Conservation (phyloP, 257 asterid species). For the Eucommia ulmoides region DNA sequence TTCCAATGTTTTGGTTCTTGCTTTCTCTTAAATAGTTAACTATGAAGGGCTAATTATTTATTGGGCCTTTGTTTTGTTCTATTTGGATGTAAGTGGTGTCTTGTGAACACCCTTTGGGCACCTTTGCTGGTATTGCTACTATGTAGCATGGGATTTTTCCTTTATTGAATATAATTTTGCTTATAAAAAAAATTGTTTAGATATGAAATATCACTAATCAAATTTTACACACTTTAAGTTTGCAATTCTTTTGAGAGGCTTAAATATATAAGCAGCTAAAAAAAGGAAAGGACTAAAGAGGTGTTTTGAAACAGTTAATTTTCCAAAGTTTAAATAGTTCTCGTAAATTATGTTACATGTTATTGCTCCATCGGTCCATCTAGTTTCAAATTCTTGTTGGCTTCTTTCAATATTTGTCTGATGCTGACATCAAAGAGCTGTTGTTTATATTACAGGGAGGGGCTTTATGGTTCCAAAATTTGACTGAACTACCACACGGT, state of each 20-base stretch:
- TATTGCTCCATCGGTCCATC: background rate
- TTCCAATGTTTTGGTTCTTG: too few relatives aligned
- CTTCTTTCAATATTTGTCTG: background rate
- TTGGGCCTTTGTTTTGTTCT: too few relatives aligned
- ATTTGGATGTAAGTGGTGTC: too few relatives aligned
- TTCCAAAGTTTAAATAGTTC: background rate
- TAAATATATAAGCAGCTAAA: background rate
- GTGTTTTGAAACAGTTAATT: too few relatives aligned
- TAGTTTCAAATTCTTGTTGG: conserved; percentile 2
- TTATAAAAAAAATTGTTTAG: too few relatives aligned
- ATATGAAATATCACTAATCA: too few relatives aligned
- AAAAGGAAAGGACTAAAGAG: background rate
- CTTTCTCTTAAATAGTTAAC: too few relatives aligned
- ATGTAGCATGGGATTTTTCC: too few relatives aligned
- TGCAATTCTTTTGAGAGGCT: background rate
- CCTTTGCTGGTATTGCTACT: too few relatives aligned
- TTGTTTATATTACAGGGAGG: conserved; percentile 59
- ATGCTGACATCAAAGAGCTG: conserved; percentile 9
- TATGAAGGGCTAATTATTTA: too few relatives aligned
- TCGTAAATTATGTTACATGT: background rate
- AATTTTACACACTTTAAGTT: background rate
- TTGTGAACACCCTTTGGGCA: too few relatives aligned
- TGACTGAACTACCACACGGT: conserved; percentile 71
- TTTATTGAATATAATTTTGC: too few relatives aligned
- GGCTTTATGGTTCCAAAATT: conserved; percentile 72